Conservation (phyloP, 176 grass and related monocot species). For the Phoenix roebelenii region DNA sequence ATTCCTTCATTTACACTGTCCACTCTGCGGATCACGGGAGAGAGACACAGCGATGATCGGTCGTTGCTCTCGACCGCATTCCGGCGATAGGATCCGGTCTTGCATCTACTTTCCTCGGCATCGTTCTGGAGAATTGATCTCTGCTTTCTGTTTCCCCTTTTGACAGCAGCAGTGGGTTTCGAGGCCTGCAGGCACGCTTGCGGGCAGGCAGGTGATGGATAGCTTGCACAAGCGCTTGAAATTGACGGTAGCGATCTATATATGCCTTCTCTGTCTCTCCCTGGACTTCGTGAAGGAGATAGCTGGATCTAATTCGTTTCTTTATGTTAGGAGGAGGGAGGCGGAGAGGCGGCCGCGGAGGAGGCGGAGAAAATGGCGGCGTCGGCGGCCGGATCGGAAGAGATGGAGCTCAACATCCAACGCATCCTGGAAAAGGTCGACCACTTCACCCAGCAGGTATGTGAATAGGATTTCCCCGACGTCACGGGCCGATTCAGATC, state of each 20-base stretch:
- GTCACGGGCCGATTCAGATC: not conserved
- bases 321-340: constrained; percentile 4
- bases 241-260: not conserved
- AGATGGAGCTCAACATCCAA: constrained; percentile 64
- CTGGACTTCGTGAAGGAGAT: no score
- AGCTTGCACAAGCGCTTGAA: constrained; percentile 4
- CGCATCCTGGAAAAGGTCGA: constrained; percentile 70
- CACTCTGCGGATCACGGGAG: no score
- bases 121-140: not conserved
- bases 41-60: no score
- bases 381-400: constrained; percentile 24
- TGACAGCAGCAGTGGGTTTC: no score
- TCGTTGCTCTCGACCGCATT: no score
- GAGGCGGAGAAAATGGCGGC: constrained; percentile 1
- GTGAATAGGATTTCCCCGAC: no score
- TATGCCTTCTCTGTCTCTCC: no score
- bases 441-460: constrained; percentile 72
- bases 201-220: not conserved
- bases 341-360: constrained; percentile 3
- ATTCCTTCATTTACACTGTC: no score
- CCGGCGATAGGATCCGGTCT: no score
- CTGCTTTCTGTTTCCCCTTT: no score
- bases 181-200: no score
- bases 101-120: not conserved
- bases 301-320: no score